These are phyloP conservation scores for Entoloma clypeatum DNA, from an alignment of 1,284 basidiomycete species.

Conservation along the genomic window DNA sequence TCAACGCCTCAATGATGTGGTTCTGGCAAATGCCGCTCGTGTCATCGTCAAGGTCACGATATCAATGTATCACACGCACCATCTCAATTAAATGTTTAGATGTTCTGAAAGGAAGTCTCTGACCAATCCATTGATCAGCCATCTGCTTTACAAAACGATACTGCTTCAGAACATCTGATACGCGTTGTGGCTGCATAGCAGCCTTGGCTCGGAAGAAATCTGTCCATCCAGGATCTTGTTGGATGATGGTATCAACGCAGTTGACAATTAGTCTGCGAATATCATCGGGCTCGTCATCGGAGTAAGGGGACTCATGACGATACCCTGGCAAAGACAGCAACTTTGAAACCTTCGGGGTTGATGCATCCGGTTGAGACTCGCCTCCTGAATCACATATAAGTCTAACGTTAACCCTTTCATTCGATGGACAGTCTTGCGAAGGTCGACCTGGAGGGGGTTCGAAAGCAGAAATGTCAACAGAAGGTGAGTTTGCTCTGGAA, in stretches of 20 bases:
- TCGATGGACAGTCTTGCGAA: no score
- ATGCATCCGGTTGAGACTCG: no score
- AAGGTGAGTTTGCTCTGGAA: no score
- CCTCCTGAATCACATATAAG: no score
- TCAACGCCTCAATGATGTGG: conserved; percentile 53
- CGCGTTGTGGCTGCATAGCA: conserved; percentile 35
- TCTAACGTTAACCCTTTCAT: no score
- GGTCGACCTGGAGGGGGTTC: no score
- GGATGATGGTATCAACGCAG: conserved; percentile 37
- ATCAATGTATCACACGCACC: conserved; percentile 29
- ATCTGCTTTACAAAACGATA: conserved; percentile 45
- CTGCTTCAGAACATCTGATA: conserved; percentile 40
- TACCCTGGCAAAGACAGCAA: not conserved
- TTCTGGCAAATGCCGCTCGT: conserved; percentile 31
- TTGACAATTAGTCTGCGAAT: conserved; percentile 34
- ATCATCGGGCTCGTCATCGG: conserved; percentile 33
- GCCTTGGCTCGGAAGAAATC: conserved; percentile 40
- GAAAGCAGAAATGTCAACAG: no score
- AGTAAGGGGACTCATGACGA: conserved; percentile 26
- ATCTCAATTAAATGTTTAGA: conserved; percentile 30
- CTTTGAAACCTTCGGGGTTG: not conserved
- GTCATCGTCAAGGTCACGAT: conserved; percentile 2
- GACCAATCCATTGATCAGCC: conserved; percentile 39
- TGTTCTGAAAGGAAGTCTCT: conserved; percentile 35
- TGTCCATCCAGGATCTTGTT: conserved; percentile 37